A percentile compares a stretch with the other conserved stretches of the same genome.
Conservation (phyloP, 495 filamentous ascomycete species). For the Neurospora sp. region DNA sequence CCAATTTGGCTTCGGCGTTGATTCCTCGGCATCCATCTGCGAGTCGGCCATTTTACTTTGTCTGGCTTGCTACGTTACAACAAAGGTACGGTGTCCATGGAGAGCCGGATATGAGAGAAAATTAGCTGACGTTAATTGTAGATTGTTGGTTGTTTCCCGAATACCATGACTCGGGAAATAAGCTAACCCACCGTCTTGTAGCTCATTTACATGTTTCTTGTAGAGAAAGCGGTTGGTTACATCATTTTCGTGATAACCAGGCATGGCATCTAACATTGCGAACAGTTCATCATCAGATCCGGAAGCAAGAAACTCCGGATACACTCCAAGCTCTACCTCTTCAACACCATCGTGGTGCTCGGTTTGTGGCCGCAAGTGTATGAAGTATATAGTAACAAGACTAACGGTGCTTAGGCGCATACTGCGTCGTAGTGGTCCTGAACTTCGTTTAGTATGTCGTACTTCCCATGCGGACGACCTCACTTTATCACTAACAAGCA, state of each 20-base stretch:
- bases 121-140: constrained; percentile 4
- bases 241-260: not conserved
- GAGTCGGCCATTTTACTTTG: constrained; percentile 40
- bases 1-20: constrained; percentile 37
- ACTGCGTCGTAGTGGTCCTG: constrained; percentile 33
- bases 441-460: constrained; percentile 41
- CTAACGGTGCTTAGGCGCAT: constrained; percentile 28
- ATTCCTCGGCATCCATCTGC: constrained; percentile 31
- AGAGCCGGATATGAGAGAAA: not conserved
- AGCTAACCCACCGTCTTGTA: constrained; percentile 11
- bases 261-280: not conserved
- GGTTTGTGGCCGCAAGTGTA: constrained; percentile 16
- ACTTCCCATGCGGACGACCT: no score
- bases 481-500: not conserved
- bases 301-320: constrained; percentile 30
- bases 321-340: constrained; percentile 39
- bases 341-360: constrained; percentile 44
- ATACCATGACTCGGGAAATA: not conserved
- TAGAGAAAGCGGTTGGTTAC: constrained; percentile 40
- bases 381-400: not conserved
- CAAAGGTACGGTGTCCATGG: constrained; percentile 29
- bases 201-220: constrained; percentile 44
- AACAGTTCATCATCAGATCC: constrained; percentile 38
- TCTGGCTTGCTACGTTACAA: constrained; percentile 41
- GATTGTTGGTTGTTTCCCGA: constrained; percentile 24